These are phyloP conservation scores for Coemansia sp. DNA, from an alignment of 192 early-diverging fungal species.

Conservation along the genomic window DNA sequence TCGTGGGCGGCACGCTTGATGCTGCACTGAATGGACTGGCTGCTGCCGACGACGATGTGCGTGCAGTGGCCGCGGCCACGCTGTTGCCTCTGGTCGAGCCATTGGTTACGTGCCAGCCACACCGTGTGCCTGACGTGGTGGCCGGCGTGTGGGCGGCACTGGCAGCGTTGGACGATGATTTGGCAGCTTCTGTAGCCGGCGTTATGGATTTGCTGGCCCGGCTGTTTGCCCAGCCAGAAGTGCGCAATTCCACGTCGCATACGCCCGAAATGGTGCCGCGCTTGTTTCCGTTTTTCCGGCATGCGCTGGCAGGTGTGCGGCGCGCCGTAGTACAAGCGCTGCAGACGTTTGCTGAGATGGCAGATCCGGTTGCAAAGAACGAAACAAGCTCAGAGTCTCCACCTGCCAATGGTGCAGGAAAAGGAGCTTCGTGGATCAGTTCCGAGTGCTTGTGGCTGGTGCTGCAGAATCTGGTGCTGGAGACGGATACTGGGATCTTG, in stretches of 20 bases:
- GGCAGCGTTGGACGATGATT: constrained; percentile 84
- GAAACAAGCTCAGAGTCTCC: not conserved
- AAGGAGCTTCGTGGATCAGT: not conserved
- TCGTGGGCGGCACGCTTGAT: constrained; percentile 70
- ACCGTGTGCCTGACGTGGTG: constrained; percentile 73
- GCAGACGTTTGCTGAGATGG: constrained; percentile 62
- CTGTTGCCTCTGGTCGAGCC: constrained; percentile 82
- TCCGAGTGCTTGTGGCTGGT: constrained; percentile 67
- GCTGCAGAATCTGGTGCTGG: constrained; percentile 92
- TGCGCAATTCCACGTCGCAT: constrained; percentile 25
- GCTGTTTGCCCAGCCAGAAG: constrained; percentile 59
- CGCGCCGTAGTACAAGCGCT: constrained; percentile 79
- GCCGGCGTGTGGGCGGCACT: constrained; percentile 84
- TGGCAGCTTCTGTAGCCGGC: constrained; percentile 86
- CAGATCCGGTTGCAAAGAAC: not conserved
- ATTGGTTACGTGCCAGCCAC: constrained; percentile 67
- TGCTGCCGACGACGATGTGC: constrained; percentile 92
- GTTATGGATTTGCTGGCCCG: constrained; percentile 92
- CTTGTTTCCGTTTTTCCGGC: constrained; percentile 93
- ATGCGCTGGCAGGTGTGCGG: constrained; percentile 83
- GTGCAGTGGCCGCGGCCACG: constrained; percentile 86
- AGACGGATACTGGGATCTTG: constrained; percentile 61
- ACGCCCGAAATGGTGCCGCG: constrained; percentile 68
- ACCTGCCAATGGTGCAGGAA: not conserved
- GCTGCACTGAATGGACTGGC: constrained; percentile 85